Evolutionary conservation across 2,329 filamentous ascomycete genomes (phyloP).

Genomic region (Torrubiella hemipterigena): DNA sequence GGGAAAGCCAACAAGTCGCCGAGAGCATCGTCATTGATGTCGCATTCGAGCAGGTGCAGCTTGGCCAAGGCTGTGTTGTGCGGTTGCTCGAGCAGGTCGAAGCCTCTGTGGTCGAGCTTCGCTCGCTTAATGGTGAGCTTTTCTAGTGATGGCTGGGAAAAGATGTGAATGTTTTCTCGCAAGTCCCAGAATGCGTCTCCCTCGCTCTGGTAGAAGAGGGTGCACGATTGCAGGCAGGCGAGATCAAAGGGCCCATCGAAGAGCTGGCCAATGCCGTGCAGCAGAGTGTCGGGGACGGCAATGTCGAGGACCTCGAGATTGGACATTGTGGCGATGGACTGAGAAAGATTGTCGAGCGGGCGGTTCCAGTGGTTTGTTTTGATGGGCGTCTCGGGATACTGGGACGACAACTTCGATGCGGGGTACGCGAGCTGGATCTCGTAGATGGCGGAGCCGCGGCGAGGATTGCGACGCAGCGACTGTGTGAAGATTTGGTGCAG

Average conservation of each 20-base stretch:
- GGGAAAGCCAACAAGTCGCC: slow-evolving; percentile 28
- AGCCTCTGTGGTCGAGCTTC: slow-evolving; percentile 32
- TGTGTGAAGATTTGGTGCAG: slow-evolving; percentile 36
- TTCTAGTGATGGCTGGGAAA: slow-evolving; percentile 35
- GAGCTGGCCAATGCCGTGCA: slow-evolving; percentile 33
- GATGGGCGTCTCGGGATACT: slow-evolving; percentile 24
- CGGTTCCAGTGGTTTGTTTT: slow-evolving; percentile 14
- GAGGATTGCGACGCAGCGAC: slow-evolving; percentile 30
- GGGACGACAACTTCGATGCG: slow-evolving; percentile 26
- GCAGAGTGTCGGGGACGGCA: slow-evolving; percentile 28
- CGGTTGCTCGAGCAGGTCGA: slow-evolving; percentile 34
- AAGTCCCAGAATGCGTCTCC: slow-evolving; percentile 36
- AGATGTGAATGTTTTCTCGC: slow-evolving; percentile 39
- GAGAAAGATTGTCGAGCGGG: slow-evolving; percentile 29
- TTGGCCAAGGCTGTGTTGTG: slow-evolving; percentile 30
- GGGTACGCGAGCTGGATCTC: slow-evolving; percentile 33
- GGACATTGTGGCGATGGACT: slow-evolving; percentile 35
- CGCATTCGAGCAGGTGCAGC: slow-evolving; percentile 35
- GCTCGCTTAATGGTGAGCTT: slow-evolving; percentile 30
- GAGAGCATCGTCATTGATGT: slow-evolving; percentile 31
- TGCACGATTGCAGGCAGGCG: slow-evolving; percentile 32
- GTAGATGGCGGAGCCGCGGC: slow-evolving; percentile 34
- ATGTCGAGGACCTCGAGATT: slow-evolving; percentile 35
- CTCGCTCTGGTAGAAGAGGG: slow-evolving; percentile 32
- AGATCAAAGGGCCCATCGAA: slow-evolving; percentile 39